Evolutionary conservation across 2,329 filamentous ascomycete species (phyloP), one percentile per base, ranked within the genome.

Genomic region (Orbilia blumenaviensis): DNA sequence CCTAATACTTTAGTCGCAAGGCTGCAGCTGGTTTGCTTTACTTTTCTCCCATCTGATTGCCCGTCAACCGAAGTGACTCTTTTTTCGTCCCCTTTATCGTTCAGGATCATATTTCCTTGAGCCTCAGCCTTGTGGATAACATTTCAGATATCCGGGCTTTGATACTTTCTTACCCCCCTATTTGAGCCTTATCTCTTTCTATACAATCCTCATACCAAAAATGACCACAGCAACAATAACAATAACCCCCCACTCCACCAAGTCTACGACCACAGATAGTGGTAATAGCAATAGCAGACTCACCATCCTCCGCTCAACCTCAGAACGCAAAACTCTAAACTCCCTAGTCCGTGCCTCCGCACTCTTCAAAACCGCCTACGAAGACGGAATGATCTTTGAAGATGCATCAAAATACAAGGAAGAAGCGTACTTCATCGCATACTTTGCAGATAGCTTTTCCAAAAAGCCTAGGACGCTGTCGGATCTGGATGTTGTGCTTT

Each of bases 391-490:
- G 16, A 44, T 71, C 21, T 71, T 71, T 58, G 56, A 62, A 54
- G 66, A 71, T 36, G 66, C 66, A 25, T 62, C 42, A 9, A 71
- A 56, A 56, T 71, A 71, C 25, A 71, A 71, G 56, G 66, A 71
- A 54, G 66, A 71, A 32, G 46, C 32, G 6, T 71, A 52, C 38
- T 71, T 71, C 23, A 62, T 71, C 44, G 66, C 66, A 9, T 71
- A 71, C 18, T 71, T 71, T 21, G 23, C 56, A n/a, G 66, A 71
- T 1, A 71, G 66, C 12, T 56, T 71, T 48, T 36, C 34, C 16
- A 63, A 48, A 23, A 71, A 62, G 46, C 46, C 56, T 12, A 58
- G 66, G 5, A 46, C 61, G n/a, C 23, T 56, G 21, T 38, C 66
- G 14, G 66, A 71, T 34, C 44, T 71, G 1, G 66, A 71, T 18